Base-by-base conservation (phyloP, 73 alveolate species). In the Paraurostyla sp. region DNA sequence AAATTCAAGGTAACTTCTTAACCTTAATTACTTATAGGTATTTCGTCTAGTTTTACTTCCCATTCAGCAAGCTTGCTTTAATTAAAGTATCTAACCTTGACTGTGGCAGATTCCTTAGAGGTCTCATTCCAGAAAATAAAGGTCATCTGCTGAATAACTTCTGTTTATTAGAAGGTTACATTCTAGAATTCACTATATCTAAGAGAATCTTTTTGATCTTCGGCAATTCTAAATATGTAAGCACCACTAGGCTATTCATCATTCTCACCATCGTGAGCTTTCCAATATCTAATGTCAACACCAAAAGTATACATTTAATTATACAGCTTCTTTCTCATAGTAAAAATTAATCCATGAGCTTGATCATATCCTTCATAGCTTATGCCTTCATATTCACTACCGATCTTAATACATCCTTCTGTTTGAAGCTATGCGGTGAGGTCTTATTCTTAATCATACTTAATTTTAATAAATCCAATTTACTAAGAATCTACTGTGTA, bases 1-100 rank as follows among this genome's bases (percentile, higher is more conserved):
- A 43, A 75, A 32, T 75, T 75, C 48, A 75, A 48, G 3, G 71
- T 75, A 30, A 75, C 73, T 43, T 75, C 87, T 75, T 23, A 48
- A 23, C 87, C 87, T n/a, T 46, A 46, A 6, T 48, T 32, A 7
- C 20, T 13, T 2, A 16, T 7, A 46, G 87, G 87, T 25, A 75
- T 16, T 16, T 20, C 25, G 56, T 49, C 4, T 22, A 75, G 27
- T 6, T 11, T 16, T 13, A 49, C 87, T 16, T 75, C 87, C 68
- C 68, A 75, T 30, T 75, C 73, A 6, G 32, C 3, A 4, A 75
- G 23, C 27, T 42, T 13, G n/a, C 1, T 3, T 9, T 18, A 23
- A 22, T 43, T n/a, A n/a, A 4, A 46, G 15, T 22, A 75, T 22
- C 73, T 42, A 1, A 48, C 71, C 50, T 30, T 75, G 30, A 48